A percentile compares a stretch with the other conserved stretches of the same genome.
phyloP scores from a whole-genome alignment of 208 protist species.

The Crithidia sp. region DNA sequence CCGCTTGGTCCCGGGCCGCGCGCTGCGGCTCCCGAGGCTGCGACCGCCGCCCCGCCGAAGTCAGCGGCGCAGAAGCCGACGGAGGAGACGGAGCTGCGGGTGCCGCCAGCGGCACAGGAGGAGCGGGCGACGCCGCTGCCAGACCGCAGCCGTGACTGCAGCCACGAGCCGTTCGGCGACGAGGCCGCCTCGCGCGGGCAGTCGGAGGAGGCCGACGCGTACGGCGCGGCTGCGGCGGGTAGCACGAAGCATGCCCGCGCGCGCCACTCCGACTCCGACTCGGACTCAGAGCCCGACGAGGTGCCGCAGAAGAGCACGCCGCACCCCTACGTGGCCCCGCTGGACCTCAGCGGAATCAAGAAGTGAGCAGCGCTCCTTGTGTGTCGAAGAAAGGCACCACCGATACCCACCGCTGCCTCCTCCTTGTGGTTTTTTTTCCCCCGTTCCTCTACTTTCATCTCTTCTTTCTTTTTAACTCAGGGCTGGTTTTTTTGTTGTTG shows the following conservation, averaged over 20 bases:
- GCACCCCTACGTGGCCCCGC: constrained; percentile 35
- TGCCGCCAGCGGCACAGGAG: background rate
- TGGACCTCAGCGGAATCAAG: constrained; percentile 43
- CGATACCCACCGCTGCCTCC: too few species aligned
- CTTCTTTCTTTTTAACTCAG: background rate
- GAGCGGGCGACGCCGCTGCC: background rate
- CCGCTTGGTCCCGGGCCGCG: constrained; percentile 15
- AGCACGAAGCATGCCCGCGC: background rate
- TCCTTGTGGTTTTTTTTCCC: too few species aligned
- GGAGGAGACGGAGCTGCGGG: constrained; percentile 4
- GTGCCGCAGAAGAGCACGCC: constrained; percentile 4
- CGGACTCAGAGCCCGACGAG: background rate
- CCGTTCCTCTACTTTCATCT: background rate
- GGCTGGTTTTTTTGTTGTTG: background rate
- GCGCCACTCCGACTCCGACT: constrained; percentile 12
- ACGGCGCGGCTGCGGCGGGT: background rate
- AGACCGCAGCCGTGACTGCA: background rate
- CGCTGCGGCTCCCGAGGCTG: background rate
- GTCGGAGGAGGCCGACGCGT: background rate
- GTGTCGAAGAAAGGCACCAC: too few species aligned
- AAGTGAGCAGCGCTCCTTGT: constrained; percentile 20
- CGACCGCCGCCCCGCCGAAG: background rate
- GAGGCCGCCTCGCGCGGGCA: background rate
- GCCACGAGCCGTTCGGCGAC: constrained; percentile 8
- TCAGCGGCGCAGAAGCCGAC: background rate